Evolutionary conservation across 2,329 filamentous ascomycete genomes (phyloP), one percentile per base, ranked within the genome.

Genomic region (Aaosphaeria pasadenensis): DNA sequence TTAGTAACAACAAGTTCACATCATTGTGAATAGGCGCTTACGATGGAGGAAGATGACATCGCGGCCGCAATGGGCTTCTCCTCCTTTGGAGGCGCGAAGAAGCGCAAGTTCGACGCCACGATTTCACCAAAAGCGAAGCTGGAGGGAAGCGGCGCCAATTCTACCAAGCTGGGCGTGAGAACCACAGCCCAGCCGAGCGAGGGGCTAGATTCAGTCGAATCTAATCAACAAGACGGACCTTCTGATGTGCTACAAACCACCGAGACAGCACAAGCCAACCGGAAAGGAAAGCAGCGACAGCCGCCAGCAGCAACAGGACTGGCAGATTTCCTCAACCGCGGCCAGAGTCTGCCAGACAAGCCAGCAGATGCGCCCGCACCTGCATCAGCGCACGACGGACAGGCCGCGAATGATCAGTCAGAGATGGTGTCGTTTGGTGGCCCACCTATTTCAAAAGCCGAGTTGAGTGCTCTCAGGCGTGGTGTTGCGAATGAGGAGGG

Each of bases 31-130:
- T 9, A 40, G 24, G 17, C 39, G 11, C 39, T 5, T 28, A 42
- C 59, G 60, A 65, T 72, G 52, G 73, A 72, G 17, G 75, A 80
- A 43, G 71, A 73, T 39, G 80, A 80, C 45, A 83, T 89, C 66
- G 84, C 84, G 24, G 79, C 81, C 39, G 78, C 81, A 42, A 86
- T 91, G 84, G 88, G 88, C 53, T 91, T 91, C 69, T 79, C 84
- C 6, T 79, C 81, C 48, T 91, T 91, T 62, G 87, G 87, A 55
- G 72, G 78, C 1, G 76, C 76, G 39, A 88, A 87, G 67, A 87
- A 87, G 66, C 80, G 86, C 51, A 85, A 85, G 61, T 86, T 82
- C 68, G 83, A 87, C 59, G 74, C 79, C 13, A 70, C 75, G 30
- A 81, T 81, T 57, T 78, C 78, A 35, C 75, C 77, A 47, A 67